Evolutionary conservation across 176 grass and related monocot species (phyloP).

Genomic region (barley (Hordeum vulgare)): MorexV3_pseudomolecules_assembly NC_058521.1:595535052-595535551

Average conservation of each 20-base stretch:
- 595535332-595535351: slow-evolving; percentile 98
- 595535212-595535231: no score
- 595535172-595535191: neutral
- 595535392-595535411: slow-evolving; percentile 25
- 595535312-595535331: slow-evolving; percentile 84
- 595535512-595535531: neutral
- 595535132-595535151: neutral
- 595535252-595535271: slow-evolving; percentile 60
- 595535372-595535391: slow-evolving; percentile 90
- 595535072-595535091: slow-evolving; percentile 72
- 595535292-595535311: slow-evolving; percentile 79
- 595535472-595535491: neutral
- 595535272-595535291: slow-evolving; percentile 74
- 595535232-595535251: slow-evolving; percentile 58
- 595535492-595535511: neutral
- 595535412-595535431: slow-evolving; percentile 33
- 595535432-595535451: slow-evolving; percentile 64
- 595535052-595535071: slow-evolving; percentile 80
- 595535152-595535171: no score
- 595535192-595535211: no score
- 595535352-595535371: slow-evolving; percentile 65
- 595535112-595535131: slow-evolving; percentile 32
- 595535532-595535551: neutral
- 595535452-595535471: slow-evolving; percentile 56
- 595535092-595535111: slow-evolving; percentile 68